These are phyloP conservation scores for Cicer bijugum DNA, from an alignment of 306 rosid genomes.

Conservation along the genomic window DNA sequence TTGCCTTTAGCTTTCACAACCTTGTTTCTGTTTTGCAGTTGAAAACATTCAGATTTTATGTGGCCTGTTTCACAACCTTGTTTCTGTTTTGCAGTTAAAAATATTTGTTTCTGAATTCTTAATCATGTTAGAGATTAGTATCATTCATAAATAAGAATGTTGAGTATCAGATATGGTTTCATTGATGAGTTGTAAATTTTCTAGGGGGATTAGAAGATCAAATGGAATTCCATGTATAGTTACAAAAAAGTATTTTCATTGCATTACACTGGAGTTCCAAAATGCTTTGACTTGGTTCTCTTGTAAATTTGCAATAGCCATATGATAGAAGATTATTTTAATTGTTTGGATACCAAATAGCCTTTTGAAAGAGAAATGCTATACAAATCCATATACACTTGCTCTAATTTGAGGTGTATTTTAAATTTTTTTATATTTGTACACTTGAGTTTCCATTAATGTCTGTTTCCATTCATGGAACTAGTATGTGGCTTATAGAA, in stretches of 20 bases:
- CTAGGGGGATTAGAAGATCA: slow-evolving; percentile 40
- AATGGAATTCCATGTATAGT: slow-evolving; percentile 31
- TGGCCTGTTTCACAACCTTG: too few relatives aligned
- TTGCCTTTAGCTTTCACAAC: too few relatives aligned
- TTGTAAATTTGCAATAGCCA: slow-evolving; percentile 43
- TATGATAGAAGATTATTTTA: slow-evolving; percentile 40
- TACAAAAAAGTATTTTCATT: slow-evolving; percentile 17
- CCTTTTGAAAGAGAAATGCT: slow-evolving; percentile 21
- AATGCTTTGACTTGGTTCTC: slow-evolving; percentile 27
- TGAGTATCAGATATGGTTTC: slow-evolving; percentile 40
- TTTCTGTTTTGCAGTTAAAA: too few relatives aligned
- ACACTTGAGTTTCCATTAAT: slow-evolving; percentile 8
- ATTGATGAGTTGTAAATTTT: slow-evolving; percentile 42
- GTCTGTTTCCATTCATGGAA: neutral
- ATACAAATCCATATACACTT: slow-evolving; percentile 25
- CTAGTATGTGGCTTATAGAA: neutral
- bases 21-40: too few relatives aligned
- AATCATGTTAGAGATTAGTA: slow-evolving; percentile 20
- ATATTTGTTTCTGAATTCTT: slow-evolving; percentile 40
- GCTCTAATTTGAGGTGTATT: slow-evolving; percentile 35
- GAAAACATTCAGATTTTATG: slow-evolving; percentile 46
- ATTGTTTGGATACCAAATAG: slow-evolving; percentile 34
- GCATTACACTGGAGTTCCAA: slow-evolving; percentile 25
- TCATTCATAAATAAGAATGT: slow-evolving; percentile 40
- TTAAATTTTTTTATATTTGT: neutral